These are phyloP conservation scores for Xylariaceae sp. DNA, from an alignment of 2,329 filamentous ascomycete genomes.

Conservation along the genomic window DNA sequence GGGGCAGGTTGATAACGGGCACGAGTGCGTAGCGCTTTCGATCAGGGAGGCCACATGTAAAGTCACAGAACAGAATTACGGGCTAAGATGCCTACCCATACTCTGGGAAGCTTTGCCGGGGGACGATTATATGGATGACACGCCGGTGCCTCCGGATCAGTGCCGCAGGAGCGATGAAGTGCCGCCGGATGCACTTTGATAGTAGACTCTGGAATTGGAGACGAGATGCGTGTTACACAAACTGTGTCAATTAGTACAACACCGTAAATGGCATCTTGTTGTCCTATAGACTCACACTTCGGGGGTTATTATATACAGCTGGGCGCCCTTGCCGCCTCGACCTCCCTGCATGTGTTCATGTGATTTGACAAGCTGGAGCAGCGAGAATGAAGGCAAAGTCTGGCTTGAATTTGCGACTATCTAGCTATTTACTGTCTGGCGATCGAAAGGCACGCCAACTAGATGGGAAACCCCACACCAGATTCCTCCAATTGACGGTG, in stretches of 20 bases:
- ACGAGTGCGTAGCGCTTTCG: conserved; percentile 2
- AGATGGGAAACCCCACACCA: conserved; percentile 35
- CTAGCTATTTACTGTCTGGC: conserved; percentile 27
- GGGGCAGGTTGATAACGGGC: conserved; percentile 2
- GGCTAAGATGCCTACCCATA: conserved; percentile 1
- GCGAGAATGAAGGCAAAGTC: conserved; percentile 13
- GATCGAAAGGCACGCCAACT: conserved; percentile 34
- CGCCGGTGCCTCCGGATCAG: not conserved
- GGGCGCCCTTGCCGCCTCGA: too few relatives aligned
- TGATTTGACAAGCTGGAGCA: not conserved
- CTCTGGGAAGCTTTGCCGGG: not conserved
- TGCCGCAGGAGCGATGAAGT: not conserved
- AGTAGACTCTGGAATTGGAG: too few relatives aligned
- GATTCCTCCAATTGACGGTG: conserved; percentile 31
- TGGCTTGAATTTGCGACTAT: conserved; percentile 31
- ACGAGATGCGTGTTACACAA: too few relatives aligned
- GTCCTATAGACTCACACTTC: too few relatives aligned
- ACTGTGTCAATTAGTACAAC: too few relatives aligned
- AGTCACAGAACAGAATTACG: not conserved
- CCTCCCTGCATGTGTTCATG: too few relatives aligned
- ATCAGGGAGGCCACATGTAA: conserved; percentile 4
- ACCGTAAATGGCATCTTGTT: too few relatives aligned
- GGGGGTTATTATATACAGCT: too few relatives aligned
- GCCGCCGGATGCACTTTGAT: not conserved
- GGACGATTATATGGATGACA: not conserved